Evolutionary conservation across 108 stramenopile genomes (phyloP), one percentile per base, ranked within the genome.

Genomic region (Pseudonitzschia pungens): DNA sequence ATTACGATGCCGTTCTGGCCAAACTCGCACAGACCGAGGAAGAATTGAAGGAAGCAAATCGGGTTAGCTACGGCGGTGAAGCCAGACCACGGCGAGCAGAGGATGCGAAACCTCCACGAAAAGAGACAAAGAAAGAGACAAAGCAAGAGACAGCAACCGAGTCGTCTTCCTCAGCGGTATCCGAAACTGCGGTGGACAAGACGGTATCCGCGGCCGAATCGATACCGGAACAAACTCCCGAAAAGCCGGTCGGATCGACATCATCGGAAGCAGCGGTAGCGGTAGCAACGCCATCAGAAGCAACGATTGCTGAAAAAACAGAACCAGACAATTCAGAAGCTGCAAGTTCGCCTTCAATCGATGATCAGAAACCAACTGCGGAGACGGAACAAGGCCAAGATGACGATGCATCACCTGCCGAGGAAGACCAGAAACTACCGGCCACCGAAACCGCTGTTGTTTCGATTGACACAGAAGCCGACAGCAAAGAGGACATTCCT

Each of bases 11-110:
- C 20, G 45, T 83, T 15, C 48, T 81, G 16, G 83, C 85, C n/a
- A 83, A 81, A 57, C 63, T 86, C 12, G 53, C 65, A 36, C 77
- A 79, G 67, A 71, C 77, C 2, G 85, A 86, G 70, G 80, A 81
- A 79, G 74, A 75, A 31, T 44, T 86, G 18, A 31, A 55, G 31
- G 69, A 18, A 22, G 60, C 71, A 11, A 40, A 70, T 16, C 68
- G 70, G 54, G 68, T 58, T 14, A 16, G 24, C 22, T 54, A 20
- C 29, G 48, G 48, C 24, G 68, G 50, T n/a, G 53, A 51, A n/a
- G n/a, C n/a, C n/a, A n/a, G n/a, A n/a, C n/a, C n/a, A n/a, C n/a
- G n/a, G n/a, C n/a, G n/a, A n/a, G n/a, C n/a, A n/a, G n/a, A n/a
- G n/a, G n/a, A n/a, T 32, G 51, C 51, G 0, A 48, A 58, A 54